Base-by-base conservation (phyloP, 1,284 basidiomycete genomes). In the Paramarasmius palmivorus region DNA sequence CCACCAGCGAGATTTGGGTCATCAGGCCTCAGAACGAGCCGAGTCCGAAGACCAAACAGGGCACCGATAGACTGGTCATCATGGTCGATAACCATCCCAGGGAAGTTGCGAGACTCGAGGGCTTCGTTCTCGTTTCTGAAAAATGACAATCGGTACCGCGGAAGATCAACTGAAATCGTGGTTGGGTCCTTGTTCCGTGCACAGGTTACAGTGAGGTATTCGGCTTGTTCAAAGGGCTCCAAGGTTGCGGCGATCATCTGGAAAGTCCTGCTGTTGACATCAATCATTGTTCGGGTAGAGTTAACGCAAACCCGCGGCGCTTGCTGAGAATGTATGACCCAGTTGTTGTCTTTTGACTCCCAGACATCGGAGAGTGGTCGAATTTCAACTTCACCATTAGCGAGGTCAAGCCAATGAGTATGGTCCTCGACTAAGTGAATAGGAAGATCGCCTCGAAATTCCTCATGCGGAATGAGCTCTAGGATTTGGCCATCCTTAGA, bases 341-440 rank as follows among this genome's bases (percentile, higher is more conserved):
- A 68, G 53, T n/a, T 46, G 19, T 1, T 56, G 50, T 66, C 66
- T 59, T n/a, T 59, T 19, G 20, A 40, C 44, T 55, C 59, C 15
- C 14, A 61, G 49, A 56, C 38, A 1, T 10, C 49, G 6, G 55
- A 41, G 2, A 60, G 34, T 7, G 74, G 73, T 8, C 75, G 71
- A 36, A 79, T 67, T 56, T 75, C 73, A 0, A 79, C 57, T 4
- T 60, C 38, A 0, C 59, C 55, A 0, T 63, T 66, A 0, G 55
- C 26, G 3, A 73, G 42, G 7, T 71, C 57, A 32, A 78, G 55
- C 76, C 77, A 79, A 57, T 77, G 76, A 4, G 59, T 61, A 46
- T 70, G 67, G 9, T 67, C 63, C 1, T 63, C 23, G 1, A 73
- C 54, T 10, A 81, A 60, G 1, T 59, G 50, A 0, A n/a, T 23